Evolutionary conservation across 805 yeast species (phyloP).

Genomic region (Torulaspora microellipsoides): DNA sequence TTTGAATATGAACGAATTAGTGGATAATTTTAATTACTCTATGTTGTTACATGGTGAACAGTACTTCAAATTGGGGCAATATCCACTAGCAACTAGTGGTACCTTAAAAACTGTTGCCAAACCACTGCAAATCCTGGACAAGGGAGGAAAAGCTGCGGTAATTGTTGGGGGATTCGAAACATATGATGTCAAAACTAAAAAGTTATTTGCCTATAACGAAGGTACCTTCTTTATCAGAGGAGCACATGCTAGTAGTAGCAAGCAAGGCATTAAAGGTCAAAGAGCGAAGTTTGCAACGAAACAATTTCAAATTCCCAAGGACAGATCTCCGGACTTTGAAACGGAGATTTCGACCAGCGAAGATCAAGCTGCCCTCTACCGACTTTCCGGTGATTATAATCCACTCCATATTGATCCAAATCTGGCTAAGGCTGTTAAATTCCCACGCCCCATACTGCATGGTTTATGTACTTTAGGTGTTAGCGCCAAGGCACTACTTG

Average conservation of each 20-base stretch:
- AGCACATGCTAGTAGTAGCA: constrained; percentile 49
- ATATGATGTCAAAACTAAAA: constrained; percentile 62
- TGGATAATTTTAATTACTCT: constrained; percentile 85
- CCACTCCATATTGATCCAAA: constrained; percentile 93
- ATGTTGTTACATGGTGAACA: constrained; percentile 93
- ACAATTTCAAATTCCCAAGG: constrained; percentile 55
- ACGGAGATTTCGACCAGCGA: constrained; percentile 51
- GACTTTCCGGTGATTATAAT: constrained; percentile 90
- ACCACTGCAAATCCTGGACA: constrained; percentile 75
- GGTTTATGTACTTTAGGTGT: constrained; percentile 89
- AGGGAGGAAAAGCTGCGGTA: constrained; percentile 77
- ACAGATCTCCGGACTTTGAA: constrained; percentile 61
- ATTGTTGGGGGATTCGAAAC: constrained; percentile 72
- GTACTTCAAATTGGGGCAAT: constrained; percentile 68
- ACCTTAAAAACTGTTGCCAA: constrained; percentile 52
- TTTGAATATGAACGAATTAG: constrained; percentile 52
- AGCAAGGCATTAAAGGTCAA: constrained; percentile 43
- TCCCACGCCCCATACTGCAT: constrained; percentile 83
- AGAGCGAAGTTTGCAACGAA: constrained; percentile 59
- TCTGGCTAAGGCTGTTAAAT: constrained; percentile 84
- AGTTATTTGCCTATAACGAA: constrained; percentile 70
- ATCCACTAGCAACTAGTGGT: constrained; percentile 75
- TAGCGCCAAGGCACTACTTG: constrained; percentile 67
- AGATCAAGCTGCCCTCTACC: constrained; percentile 84
- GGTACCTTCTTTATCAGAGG: constrained; percentile 83